A percentile compares a stretch with the other conserved stretches of the same genome.
Evolutionary conservation across 2,329 filamentous ascomycete species (phyloP).

Genomic region (Pseudogymnoascus destructans): DNA sequence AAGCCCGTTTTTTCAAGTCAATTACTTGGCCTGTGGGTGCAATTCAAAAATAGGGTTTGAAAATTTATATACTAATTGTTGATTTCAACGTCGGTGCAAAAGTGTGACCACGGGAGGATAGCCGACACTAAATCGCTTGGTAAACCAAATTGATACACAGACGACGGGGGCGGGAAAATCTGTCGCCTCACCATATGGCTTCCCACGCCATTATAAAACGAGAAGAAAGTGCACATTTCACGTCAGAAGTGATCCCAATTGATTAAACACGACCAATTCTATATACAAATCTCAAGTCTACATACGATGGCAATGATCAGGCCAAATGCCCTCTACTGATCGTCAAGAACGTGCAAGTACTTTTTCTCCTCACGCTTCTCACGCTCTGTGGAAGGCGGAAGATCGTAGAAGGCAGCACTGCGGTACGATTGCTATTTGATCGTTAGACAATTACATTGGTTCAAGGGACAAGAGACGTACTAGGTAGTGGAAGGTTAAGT

Average conservation of each 20-base stretch:
- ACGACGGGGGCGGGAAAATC: not conserved
- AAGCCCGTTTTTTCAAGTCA: not conserved
- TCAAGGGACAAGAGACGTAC: slow-evolving; percentile 37
- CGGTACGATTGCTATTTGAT: slow-evolving; percentile 68
- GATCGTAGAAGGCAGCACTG: slow-evolving; percentile 77
- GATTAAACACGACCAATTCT: slow-evolving; percentile 7
- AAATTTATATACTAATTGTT: not conserved
- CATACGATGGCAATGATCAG: not conserved
- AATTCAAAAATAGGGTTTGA: not conserved
- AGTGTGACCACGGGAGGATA: not conserved
- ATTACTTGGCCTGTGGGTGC: not conserved
- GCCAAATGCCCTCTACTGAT: slow-evolving; percentile 45
- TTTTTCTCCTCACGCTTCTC: slow-evolving; percentile 93
- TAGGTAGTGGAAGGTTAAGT: slow-evolving; percentile 87
- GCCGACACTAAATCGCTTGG: slow-evolving; percentile 7
- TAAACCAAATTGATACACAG: not conserved
- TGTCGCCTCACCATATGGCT: not conserved
- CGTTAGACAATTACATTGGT: slow-evolving; percentile 24
- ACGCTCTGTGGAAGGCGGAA: slow-evolving; percentile 86
- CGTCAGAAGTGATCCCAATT: not conserved
- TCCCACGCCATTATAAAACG: not conserved
- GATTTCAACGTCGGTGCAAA: slow-evolving; percentile 1
- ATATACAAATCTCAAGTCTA: slow-evolving; percentile 8
- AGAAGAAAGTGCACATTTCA: not conserved
- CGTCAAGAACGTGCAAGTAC: slow-evolving; percentile 86